Conservation (phyloP, 495 filamentous ascomycete genomes). For the Rhizodiscina lignyota region DNA sequence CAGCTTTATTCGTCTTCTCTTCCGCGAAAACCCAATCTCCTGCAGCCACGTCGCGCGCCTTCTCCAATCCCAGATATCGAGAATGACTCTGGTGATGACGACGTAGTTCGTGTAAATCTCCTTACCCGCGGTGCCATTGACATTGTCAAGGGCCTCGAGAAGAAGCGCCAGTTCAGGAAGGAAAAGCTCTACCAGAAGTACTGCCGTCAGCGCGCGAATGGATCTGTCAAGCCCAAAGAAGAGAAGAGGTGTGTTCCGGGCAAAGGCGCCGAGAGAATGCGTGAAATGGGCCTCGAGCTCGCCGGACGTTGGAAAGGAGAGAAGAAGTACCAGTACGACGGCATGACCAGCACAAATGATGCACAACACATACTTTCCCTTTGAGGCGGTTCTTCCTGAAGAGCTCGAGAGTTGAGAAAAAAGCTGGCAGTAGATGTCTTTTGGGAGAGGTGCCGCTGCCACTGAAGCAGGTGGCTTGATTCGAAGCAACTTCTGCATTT, state of each 20-base stretch:
- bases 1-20: constrained; percentile 17
- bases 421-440: no score
- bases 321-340: background rate
- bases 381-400: no score
- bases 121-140: constrained; percentile 63
- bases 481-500: background rate
- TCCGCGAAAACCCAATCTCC: constrained; percentile 12
- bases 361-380: background rate
- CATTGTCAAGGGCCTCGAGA: constrained; percentile 90
- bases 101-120: constrained; percentile 1
- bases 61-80: constrained; percentile 1
- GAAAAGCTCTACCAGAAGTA: constrained; percentile 81
- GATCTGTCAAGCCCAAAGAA: constrained; percentile 4
- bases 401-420: no score
- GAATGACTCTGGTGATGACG: constrained; percentile 7
- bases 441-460: no score
- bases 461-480: no score
- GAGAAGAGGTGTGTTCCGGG: constrained; percentile 50
- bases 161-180: constrained; percentile 77
- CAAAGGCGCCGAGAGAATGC: constrained; percentile 84
- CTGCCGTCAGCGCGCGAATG: constrained; percentile 44
- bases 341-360: background rate
- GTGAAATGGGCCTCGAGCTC: constrained; percentile 77
- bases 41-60: background rate
- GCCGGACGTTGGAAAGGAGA: constrained; percentile 27